Base-by-base conservation (phyloP, 345 rosid species). In the Angophora floribunda region DNA sequence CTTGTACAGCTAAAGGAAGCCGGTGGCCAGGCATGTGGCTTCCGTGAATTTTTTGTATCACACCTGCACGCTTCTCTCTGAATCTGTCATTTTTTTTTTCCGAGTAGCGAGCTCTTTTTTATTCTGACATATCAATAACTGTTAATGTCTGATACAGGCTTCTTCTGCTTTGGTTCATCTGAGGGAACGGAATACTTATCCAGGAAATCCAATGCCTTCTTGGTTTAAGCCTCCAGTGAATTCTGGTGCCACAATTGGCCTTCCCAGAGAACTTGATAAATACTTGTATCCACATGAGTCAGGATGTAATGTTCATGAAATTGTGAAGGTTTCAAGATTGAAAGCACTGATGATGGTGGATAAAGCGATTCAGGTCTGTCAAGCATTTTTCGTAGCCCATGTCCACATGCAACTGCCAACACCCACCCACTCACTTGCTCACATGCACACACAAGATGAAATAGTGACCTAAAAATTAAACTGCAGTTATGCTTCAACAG, bases 331-430 rank as follows among this genome's bases (percentile, higher is more conserved):
- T 85, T 98, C 99, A 86, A 96, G 93, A 89, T 55, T 89, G 85
- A 94, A 91, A 93, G 99, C 99, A 53, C 93, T 89, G 70, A 79
- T 92, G 85, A 97, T 98, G 99, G 96, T 98, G 70, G 97, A 98
- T 93, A 94, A 94, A 82, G 99, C 98, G 90, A 90, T 96, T 50
- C 95, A 98, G 98, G 99, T 98, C 90, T 80, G 10, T 52, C 44
- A 22, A 86, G 84, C 59, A 87, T 82, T 44, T 67, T 61, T 30
- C 9, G 16, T 65, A 30, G 21, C 45, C 22, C 11, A 10, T 32
- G 55, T 47, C 24, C 82, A 41, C 82, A 75, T 41, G 82, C 82
- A n/a, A 63, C 47, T 75, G 47, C 49, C 82, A 17, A 36, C 49
- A 17, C 82, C 4, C 82, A 19, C 49, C 82, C 6, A 9, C 82